Base-by-base conservation (phyloP, 2,329 filamentous ascomycete genomes). In the Phialophora tarda region DNA sequence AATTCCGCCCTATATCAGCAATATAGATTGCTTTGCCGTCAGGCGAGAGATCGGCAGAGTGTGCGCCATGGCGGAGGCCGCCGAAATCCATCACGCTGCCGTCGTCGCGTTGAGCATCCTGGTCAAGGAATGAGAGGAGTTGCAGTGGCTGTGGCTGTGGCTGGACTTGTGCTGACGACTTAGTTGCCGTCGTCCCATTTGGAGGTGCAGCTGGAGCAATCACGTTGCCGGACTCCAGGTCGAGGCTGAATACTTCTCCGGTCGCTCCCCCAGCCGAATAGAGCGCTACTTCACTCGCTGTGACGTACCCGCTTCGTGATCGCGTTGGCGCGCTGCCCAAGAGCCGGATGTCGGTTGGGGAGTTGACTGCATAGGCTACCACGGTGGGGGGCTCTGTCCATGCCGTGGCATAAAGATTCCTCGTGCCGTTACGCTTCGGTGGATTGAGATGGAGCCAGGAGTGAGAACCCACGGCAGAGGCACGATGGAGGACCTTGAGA, bases 1-100 rank as follows among this genome's bases (percentile, higher is more conserved):
- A 72, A 61, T 73, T 72, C 2, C 72, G 70, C 2, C 74, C 73
- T 2, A 74, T 75, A 66, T 75, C 73, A 0, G 73, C 73, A 5
- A 75, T 57, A 55, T 75, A 75, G 10, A 75, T 58, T 3, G 68
- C 66, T 17, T 60, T 56, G 14, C 71, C 69, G 53, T 71, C 66
- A 0, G 73, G 73, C 6, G 71, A 72, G 11, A 75, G 67, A 38
- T 74, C 73, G 2, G 73, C 67, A 11, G 68, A 69, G 62, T 75
- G 74, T 1, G 74, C 69, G 38, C 72, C 72, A 62, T 73, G 72
- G 4, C 72, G 68, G 26, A 73, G 70, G 23, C 72, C 72, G 44
- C 72, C 72, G 55, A 73, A 73, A 62, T 73, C 72, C 68, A 72
- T 70, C 10, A 71, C 69, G 44, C 65, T 64, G 48, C 69, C 71